Percentiles rank a stretch among this genome's conserved stretches.
phyloP scores from a whole-genome alignment of 805 yeast species.

The Hemisphaericaspora nanyangensis region DNA sequence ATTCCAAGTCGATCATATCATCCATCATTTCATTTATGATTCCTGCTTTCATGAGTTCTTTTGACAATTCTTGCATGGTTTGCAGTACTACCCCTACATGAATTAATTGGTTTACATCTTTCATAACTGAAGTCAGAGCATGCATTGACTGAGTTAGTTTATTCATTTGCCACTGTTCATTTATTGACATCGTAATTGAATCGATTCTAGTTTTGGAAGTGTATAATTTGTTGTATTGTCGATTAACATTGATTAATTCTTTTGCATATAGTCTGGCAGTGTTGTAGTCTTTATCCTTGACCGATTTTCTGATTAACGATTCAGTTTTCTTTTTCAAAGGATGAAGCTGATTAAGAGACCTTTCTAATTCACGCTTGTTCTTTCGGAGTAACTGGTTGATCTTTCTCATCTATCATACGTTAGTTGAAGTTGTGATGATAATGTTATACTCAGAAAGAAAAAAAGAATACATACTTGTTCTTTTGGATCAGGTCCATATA shows the following conservation, averaged over 20 bases:
- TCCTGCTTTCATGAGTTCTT: conserved; percentile 81
- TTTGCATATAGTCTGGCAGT: conserved; percentile 77
- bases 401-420: conserved; percentile 48
- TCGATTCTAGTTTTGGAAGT: conserved; percentile 82
- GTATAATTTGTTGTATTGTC: conserved; percentile 70
- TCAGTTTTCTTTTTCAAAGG: conserved; percentile 73
- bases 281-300: conserved; percentile 70
- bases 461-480: conserved; percentile 57
- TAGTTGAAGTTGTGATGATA: not conserved
- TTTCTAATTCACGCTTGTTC: conserved; percentile 80
- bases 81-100: conserved; percentile 73
- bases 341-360: conserved; percentile 61
- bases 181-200: conserved; percentile 81
- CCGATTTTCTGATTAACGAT: conserved; percentile 66
- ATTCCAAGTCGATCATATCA: conserved; percentile 73
- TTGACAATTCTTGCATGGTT: conserved; percentile 81
- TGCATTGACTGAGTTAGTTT: conserved; percentile 80
- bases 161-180: conserved; percentile 85
- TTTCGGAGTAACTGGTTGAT: conserved; percentile 78
- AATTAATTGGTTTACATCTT: conserved; percentile 77
- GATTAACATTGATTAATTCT: conserved; percentile 70
- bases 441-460: not conserved
- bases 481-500: conserved; percentile 96
- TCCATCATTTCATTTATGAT: conserved; percentile 93
- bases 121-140: conserved; percentile 76